Percentiles rank a stretch among this genome's conserved stretches.
phyloP scores from a whole-genome alignment of 2,329 filamentous ascomycete genomes.

The Drechslerella dactyloides region DNA sequence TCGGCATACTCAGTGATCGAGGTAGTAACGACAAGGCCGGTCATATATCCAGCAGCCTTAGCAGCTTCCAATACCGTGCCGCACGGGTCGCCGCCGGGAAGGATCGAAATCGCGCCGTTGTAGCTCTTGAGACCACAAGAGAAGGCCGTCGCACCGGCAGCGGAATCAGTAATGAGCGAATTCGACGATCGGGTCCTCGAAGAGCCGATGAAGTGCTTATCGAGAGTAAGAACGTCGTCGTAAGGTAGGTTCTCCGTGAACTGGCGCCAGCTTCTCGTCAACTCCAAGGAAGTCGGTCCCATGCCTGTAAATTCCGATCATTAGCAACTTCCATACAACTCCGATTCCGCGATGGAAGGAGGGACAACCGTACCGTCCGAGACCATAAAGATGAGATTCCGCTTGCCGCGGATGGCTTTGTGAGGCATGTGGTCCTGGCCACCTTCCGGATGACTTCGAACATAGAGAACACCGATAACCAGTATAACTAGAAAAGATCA shows the following conservation, averaged over 20 bases:
- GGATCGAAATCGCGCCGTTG: slow-evolving; percentile 90
- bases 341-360: too few species aligned
- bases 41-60: slow-evolving; percentile 87
- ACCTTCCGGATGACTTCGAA: slow-evolving; percentile 54
- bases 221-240: slow-evolving; percentile 77
- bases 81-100: slow-evolving; percentile 84
- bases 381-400: slow-evolving; percentile 98
- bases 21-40: slow-evolving; percentile 92
- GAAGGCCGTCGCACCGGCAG: slow-evolving; percentile 96
- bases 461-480: slow-evolving; percentile 53
- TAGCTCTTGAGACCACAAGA: slow-evolving; percentile 93
- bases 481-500: slow-evolving; percentile 47
- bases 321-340: not conserved
- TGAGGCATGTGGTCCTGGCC: slow-evolving; percentile 58
- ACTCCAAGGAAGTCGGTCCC: slow-evolving; percentile 86
- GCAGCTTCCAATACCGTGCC: slow-evolving; percentile 93
- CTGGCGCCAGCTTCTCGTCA: slow-evolving; percentile 88
- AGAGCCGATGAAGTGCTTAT: slow-evolving; percentile 87
- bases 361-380: slow-evolving; percentile 71
- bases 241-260: slow-evolving; percentile 72
- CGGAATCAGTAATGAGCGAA: slow-evolving; percentile 90
- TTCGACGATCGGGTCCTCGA: slow-evolving; percentile 84
- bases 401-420: slow-evolving; percentile 64
- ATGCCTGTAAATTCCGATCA: slow-evolving; percentile 62
- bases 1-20: slow-evolving; percentile 75